phyloP scores from a whole-genome alignment of 331 rosid genomes.

The Malus hybrid region DNA sequence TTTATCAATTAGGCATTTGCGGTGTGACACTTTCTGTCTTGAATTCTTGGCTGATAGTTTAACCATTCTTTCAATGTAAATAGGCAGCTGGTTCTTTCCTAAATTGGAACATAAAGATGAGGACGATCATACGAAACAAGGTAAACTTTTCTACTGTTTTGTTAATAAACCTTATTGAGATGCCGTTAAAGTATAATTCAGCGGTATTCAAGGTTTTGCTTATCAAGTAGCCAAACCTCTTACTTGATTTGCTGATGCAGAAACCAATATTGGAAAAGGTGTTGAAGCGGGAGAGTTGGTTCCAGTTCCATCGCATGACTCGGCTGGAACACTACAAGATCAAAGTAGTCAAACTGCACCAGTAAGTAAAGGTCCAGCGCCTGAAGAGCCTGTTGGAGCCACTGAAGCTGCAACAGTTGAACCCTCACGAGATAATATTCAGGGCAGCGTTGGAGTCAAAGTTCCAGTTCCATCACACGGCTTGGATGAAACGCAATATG shows the following conservation, averaged over 20 bases:
- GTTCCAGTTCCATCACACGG: neutral
- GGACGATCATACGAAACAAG: neutral
- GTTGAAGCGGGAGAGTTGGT: slow-evolving; percentile 1
- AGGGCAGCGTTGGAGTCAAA: neutral
- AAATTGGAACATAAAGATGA: neutral
- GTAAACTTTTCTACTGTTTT: neutral
- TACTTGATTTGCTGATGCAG: slow-evolving; percentile 12
- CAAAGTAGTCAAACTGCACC: slow-evolving; percentile 9
- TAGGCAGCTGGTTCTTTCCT: slow-evolving; percentile 36
- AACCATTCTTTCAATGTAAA: slow-evolving; percentile 7
- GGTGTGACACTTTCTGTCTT: neutral
- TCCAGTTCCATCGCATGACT: neutral
- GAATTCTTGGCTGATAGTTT: neutral
- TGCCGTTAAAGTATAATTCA: neutral
- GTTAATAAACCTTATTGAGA: neutral
- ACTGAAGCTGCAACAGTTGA: neutral
- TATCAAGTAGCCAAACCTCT: neutral
- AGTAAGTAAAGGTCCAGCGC: neutral
- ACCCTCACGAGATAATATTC: slow-evolving; percentile 1
- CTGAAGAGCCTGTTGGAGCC: slow-evolving; percentile 1
- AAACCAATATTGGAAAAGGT: neutral
- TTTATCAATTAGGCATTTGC: neutral
- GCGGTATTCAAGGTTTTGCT: neutral
- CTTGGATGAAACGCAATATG: neutral
- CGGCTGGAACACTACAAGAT: neutral